Conservation (phyloP, 371 early-diverging fungal genomes). For the Smittium culicis region DNA sequence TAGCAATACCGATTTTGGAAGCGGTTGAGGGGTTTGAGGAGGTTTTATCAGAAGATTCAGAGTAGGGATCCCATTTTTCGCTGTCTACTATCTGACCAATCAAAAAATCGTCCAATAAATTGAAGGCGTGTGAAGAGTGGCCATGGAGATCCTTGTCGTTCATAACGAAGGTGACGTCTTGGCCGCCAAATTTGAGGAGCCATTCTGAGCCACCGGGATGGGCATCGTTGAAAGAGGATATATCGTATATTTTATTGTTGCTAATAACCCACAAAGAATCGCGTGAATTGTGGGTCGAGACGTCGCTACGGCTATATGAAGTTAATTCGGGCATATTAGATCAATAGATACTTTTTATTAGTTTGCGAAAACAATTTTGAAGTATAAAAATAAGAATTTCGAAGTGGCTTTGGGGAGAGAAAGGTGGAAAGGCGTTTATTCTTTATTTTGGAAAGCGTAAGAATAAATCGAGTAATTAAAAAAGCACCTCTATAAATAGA, state of each 20-base stretch:
- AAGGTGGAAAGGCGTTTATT: too few relatives aligned
- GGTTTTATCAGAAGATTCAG: too few relatives aligned
- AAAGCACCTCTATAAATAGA: too few relatives aligned
- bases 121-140: conserved; percentile 73
- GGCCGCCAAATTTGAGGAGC: conserved; percentile 59
- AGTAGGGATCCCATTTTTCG: conserved; percentile 14
- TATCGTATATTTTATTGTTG: conserved; percentile 66
- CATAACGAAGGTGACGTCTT: conserved; percentile 57
- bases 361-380: too few relatives aligned
- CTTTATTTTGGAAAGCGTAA: too few relatives aligned
- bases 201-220: conserved; percentile 72
- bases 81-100: conserved; percentile 48
- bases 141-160: conserved; percentile 54
- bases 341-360: too few relatives aligned
- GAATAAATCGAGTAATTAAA: too few relatives aligned
- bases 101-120: conserved; percentile 61
- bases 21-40: neutral
- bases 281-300: conserved; percentile 47
- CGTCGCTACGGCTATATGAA: conserved; percentile 24
- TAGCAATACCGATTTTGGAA: conserved; percentile 12
- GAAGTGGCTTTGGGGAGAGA: too few relatives aligned
- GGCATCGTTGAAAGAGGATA: conserved; percentile 61
- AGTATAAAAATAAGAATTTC: too few relatives aligned
- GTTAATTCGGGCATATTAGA: neutral
- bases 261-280: conserved; percentile 60